phyloP scores from a whole-genome alignment of 805 yeast genomes.

The Saccharomycopsis selenospora region DNA sequence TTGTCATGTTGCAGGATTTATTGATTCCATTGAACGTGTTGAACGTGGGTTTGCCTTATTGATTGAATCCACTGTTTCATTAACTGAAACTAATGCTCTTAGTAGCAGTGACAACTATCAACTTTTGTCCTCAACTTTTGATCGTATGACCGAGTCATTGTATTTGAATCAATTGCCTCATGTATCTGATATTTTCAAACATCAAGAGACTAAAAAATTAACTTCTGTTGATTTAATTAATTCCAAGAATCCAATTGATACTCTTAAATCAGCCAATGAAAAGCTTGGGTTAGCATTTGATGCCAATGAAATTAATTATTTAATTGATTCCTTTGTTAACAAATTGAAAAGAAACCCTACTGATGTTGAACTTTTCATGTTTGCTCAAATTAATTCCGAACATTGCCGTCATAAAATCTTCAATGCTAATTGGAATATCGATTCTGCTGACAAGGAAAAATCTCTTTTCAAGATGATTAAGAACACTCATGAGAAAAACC shows the following conservation, averaged over 20 bases:
- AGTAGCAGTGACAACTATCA: conserved; percentile 49
- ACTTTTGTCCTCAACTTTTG: conserved; percentile 67
- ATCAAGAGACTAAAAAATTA: conserved; percentile 76
- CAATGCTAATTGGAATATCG: conserved; percentile 97
- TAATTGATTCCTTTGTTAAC: conserved; percentile 72
- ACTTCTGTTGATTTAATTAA: conserved; percentile 61
- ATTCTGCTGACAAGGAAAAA: conserved; percentile 63
- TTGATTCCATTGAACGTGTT: conserved; percentile 62
- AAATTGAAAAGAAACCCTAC: conserved; percentile 84
- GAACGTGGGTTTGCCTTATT: conserved; percentile 85
- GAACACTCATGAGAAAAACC: conserved; percentile 77
- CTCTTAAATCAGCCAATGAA: conserved; percentile 69
- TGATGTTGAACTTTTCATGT: conserved; percentile 96
- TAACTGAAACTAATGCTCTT: conserved; percentile 4
- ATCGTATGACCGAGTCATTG: conserved; percentile 87
- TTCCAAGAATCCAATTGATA: conserved; percentile 39
- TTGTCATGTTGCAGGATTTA: conserved; percentile 79
- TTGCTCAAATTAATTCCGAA: conserved; percentile 98
- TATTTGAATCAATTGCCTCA: conserved; percentile 56
- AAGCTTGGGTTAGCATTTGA: conserved; percentile 91
- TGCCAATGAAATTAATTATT: conserved; percentile 84
- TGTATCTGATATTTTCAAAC: conserved; percentile 54
- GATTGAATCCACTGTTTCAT: conserved; percentile 40
- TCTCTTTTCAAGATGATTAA: conserved; percentile 91
- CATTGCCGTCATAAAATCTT: conserved; percentile 99